Percentiles rank a stretch among this genome's conserved stretches.
Conservation (phyloP, 2,329 filamentous ascomycete species). For the Aspergillus sp. region DNA sequence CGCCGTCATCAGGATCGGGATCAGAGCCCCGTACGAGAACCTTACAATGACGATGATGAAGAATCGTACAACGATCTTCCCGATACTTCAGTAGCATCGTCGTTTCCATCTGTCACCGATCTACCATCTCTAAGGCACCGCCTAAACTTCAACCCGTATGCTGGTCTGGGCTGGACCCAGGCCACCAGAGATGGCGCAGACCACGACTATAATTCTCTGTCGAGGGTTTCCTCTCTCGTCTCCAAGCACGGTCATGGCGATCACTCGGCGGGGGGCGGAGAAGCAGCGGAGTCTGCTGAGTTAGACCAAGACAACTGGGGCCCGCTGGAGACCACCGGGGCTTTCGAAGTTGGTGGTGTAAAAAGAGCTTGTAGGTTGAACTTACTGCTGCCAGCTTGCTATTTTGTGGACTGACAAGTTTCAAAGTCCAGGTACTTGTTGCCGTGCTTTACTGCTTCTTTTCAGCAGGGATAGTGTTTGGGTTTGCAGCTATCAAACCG, state of each 20-base stretch:
- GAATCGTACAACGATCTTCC: constrained; percentile 30
- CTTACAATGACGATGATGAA: constrained; percentile 24
- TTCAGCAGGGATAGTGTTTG: constrained; percentile 77
- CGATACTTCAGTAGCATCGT: constrained; percentile 31
- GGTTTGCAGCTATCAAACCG: constrained; percentile 80
- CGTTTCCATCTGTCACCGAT: constrained; percentile 35
- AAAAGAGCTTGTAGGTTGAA: constrained; percentile 53
- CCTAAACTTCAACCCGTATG: constrained; percentile 45
- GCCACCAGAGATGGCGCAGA: constrained; percentile 27
- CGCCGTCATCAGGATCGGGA: constrained; percentile 23
- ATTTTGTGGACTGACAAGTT: constrained; percentile 4
- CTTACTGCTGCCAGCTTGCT: background rate
- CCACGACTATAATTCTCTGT: constrained; percentile 28
- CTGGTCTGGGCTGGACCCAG: constrained; percentile 39
- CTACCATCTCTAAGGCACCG: constrained; percentile 26
- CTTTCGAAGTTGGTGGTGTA: constrained; percentile 55
- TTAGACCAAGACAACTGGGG: constrained; percentile 19
- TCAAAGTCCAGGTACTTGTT: constrained; percentile 65
- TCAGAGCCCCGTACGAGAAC: constrained; percentile 20
- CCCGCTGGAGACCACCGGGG: constrained; percentile 34
- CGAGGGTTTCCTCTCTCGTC: constrained; percentile 20
- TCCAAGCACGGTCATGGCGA: constrained; percentile 22
- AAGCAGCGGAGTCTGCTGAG: constrained; percentile 9
- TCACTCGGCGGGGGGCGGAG: constrained; percentile 12
- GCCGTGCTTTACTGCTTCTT: constrained; percentile 74